These are phyloP conservation scores for Teratosphaeria zuluensis DNA, from an alignment of 2,329 filamentous ascomycete genomes.

Conservation along the genomic window DNA sequence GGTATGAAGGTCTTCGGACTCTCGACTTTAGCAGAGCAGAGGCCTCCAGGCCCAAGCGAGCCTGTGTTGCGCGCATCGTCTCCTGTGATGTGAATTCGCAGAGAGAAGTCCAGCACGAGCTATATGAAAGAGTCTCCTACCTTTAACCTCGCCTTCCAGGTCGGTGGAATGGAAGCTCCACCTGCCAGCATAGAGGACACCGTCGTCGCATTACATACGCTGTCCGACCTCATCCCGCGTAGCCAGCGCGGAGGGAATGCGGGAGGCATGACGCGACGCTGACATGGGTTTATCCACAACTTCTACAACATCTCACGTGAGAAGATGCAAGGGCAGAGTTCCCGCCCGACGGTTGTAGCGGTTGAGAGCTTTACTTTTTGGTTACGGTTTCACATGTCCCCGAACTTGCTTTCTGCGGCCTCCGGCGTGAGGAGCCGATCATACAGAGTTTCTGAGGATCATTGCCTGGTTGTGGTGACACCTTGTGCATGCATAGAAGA, in stretches of 20 bases:
- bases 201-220: not conserved
- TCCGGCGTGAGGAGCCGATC: conserved; percentile 7
- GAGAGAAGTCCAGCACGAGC: not conserved
- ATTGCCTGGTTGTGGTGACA: not conserved
- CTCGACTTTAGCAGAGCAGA: conserved; percentile 54
- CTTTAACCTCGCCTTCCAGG: not conserved
- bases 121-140: not conserved
- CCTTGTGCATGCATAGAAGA: not conserved
- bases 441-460: not conserved
- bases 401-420: not conserved
- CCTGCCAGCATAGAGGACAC: too few species aligned
- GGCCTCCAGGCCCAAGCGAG: not conserved
- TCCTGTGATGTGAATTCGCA: not conserved
- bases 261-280: not conserved
- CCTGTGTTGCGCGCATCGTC: not conserved
- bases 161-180: not conserved
- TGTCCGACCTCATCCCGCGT: not conserved
- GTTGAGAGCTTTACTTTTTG: not conserved
- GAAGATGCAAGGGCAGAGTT: not conserved
- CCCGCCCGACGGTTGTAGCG: not conserved
- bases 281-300: not conserved
- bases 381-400: conserved; percentile 1
- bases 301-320: not conserved
- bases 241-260: not conserved
- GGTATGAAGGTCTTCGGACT: conserved; percentile 63